phyloP scores from a whole-genome alignment of 805 yeast genomes.

The Zygosaccharomyces pseudorouxii region DNA sequence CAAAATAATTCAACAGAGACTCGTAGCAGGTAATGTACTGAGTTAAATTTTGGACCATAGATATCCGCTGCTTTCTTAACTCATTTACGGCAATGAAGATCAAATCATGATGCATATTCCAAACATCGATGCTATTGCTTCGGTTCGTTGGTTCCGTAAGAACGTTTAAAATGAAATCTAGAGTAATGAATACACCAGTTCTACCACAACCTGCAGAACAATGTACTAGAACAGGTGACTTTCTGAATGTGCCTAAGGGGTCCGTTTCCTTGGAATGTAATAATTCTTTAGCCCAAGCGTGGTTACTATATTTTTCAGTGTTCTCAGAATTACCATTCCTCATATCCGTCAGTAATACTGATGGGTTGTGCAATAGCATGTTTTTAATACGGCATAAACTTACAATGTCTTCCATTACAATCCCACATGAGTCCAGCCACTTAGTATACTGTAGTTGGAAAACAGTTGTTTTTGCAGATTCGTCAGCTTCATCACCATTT shows the following conservation, averaged over 20 bases:
- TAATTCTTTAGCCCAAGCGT: conserved; percentile 7
- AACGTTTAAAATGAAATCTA: conserved; percentile 46
- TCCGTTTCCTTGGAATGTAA: neutral
- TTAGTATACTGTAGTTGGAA: conserved; percentile 68
- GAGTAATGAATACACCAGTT: conserved; percentile 79
- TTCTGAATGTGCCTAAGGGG: conserved; percentile 6
- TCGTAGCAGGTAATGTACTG: conserved; percentile 74
- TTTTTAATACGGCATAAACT: conserved; percentile 34
- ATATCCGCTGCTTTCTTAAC: conserved; percentile 61
- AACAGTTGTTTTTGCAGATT: conserved; percentile 41
- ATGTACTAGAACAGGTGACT: conserved; percentile 62
- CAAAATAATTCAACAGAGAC: conserved; percentile 35
- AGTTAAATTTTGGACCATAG: conserved; percentile 74
- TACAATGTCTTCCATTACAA: conserved; percentile 38
- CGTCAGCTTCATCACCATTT: conserved; percentile 29
- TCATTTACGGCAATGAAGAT: conserved; percentile 56
- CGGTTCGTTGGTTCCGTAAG: conserved; percentile 35
- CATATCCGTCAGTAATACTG: conserved; percentile 14
- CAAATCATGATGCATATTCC: conserved; percentile 46
- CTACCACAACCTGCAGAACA: conserved; percentile 98
- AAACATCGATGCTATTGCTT: conserved; percentile 38
- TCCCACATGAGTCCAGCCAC: conserved; percentile 82
- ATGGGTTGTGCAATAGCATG: conserved; percentile 19
- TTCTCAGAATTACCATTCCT: conserved; percentile 11
- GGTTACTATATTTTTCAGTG: conserved; percentile 10